These are phyloP conservation scores for Lentinula edodes DNA, from an alignment of 768 basidiomycete species.

Conservation along the genomic window DNA sequence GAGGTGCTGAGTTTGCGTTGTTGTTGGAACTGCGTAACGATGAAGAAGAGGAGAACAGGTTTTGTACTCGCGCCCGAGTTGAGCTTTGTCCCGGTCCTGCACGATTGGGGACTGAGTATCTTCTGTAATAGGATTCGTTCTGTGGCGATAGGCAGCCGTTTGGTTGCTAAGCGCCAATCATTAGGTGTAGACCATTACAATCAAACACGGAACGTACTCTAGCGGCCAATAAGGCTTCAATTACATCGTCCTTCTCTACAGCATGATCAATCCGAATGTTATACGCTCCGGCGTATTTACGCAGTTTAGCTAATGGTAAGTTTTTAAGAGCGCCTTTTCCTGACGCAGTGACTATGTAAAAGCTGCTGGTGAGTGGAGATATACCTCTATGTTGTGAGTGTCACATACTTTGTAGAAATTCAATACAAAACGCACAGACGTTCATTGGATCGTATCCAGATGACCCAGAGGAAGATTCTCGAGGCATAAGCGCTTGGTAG, in stretches of 20 bases:
- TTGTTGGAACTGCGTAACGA: constrained; percentile 14
- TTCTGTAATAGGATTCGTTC: constrained; percentile 65
- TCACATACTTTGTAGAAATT: constrained; percentile 54
- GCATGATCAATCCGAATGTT: constrained; percentile 56
- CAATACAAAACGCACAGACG: constrained; percentile 75
- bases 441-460: constrained; percentile 58
- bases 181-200: not conserved
- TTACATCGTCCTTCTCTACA: constrained; percentile 75
- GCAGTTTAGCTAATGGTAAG: constrained; percentile 55
- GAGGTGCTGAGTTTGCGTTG: constrained; percentile 14
- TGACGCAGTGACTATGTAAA: constrained; percentile 58
- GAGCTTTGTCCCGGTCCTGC: constrained; percentile 11
- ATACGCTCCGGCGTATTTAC: constrained; percentile 67
- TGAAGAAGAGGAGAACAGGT: constrained; percentile 42
- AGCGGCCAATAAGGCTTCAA: constrained; percentile 53
- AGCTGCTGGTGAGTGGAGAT: not conserved
- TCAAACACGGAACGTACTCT: constrained; percentile 36
- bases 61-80: constrained; percentile 28
- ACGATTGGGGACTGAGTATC: constrained; percentile 54
- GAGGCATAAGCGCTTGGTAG: constrained; percentile 76
- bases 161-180: constrained; percentile 29
- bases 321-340: constrained; percentile 50
- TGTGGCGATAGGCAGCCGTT: constrained; percentile 57
- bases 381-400: constrained; percentile 1
- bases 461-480: constrained; percentile 22